A percentile compares a stretch with the other conserved stretches of the same genome.
Conservation (phyloP, 148 eudicot genomes). For the Rhododendron henanense region DNA sequence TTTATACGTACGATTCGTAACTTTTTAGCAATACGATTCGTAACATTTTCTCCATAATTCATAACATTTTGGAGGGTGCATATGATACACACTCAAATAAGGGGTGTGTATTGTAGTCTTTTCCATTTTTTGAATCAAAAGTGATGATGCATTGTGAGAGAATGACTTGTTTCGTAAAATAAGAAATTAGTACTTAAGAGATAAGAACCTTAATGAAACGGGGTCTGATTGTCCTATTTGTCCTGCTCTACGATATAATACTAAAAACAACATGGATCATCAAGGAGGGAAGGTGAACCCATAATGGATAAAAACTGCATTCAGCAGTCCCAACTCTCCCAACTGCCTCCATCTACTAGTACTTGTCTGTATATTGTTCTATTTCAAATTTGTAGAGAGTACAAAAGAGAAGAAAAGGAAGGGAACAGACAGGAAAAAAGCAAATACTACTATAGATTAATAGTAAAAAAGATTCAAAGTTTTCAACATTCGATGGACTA, state of each 20-base stretch:
- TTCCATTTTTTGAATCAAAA: too few relatives aligned
- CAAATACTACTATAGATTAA: not conserved
- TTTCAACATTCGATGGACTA: not conserved
- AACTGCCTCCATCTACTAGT: not conserved
- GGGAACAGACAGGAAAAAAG: not conserved
- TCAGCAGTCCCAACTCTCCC: not conserved
- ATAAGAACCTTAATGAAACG: too few relatives aligned
- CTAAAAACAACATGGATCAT: not conserved
- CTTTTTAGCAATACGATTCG: too few relatives aligned
- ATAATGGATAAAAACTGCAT: not conserved
- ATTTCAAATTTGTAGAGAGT: not conserved
- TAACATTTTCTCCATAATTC: too few relatives aligned
- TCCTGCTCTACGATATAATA: not conserved
- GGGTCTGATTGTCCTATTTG: too few relatives aligned
- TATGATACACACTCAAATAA: too few relatives aligned
- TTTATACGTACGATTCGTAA: too few relatives aligned
- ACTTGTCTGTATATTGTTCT: not conserved
- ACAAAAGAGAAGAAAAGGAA: not conserved
- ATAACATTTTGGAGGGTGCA: too few relatives aligned
- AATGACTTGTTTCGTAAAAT: too few relatives aligned
- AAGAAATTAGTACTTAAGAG: too few relatives aligned
- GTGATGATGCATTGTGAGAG: too few relatives aligned
- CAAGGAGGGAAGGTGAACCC: not conserved
- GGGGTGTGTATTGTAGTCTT: too few relatives aligned
- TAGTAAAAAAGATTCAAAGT: not conserved